A percentile compares a stretch with the other conserved stretches of the same genome.
Conservation (phyloP, 768 basidiomycete genomes). For the Rossbeevera mucosa region DNA sequence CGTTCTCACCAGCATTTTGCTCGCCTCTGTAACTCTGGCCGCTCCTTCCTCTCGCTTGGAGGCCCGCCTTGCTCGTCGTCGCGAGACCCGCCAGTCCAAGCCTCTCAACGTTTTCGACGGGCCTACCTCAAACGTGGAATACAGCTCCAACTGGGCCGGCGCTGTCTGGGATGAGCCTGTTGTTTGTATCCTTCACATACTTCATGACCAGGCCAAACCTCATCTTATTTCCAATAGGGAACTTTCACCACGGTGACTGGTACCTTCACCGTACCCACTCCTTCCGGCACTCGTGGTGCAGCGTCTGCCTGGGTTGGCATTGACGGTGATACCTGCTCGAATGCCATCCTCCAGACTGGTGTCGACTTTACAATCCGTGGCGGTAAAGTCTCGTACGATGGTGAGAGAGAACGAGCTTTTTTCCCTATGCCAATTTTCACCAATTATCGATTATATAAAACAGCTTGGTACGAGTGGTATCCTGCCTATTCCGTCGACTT, state of each 20-base stretch:
- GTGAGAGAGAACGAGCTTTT: not conserved
- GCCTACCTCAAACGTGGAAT: too few relatives aligned
- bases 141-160: not conserved
- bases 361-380: slow-evolving; percentile 17
- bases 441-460: not conserved
- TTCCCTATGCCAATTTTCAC: not conserved
- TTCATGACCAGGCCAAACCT: not conserved
- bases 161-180: slow-evolving; percentile 7
- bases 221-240: slow-evolving; percentile 7
- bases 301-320: slow-evolving; percentile 22
- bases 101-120: too few relatives aligned
- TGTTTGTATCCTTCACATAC: slow-evolving; percentile 6
- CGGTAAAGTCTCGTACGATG: slow-evolving; percentile 9
- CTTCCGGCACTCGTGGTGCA: slow-evolving; percentile 5
- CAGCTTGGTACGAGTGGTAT: slow-evolving; percentile 25
- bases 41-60: too few relatives aligned
- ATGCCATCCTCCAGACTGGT: not conserved
- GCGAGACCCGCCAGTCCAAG: too few relatives aligned
- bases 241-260: slow-evolving; percentile 19
- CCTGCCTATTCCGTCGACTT: slow-evolving; percentile 11
- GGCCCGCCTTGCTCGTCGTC: too few relatives aligned
- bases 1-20: too few relatives aligned
- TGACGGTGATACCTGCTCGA: not conserved
- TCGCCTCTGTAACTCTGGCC: too few relatives aligned
- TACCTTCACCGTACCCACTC: slow-evolving; percentile 19